Evolutionary conservation across 192 early-diverging fungal species (phyloP).

Genomic region (Chytriomyces sp.): DNA sequence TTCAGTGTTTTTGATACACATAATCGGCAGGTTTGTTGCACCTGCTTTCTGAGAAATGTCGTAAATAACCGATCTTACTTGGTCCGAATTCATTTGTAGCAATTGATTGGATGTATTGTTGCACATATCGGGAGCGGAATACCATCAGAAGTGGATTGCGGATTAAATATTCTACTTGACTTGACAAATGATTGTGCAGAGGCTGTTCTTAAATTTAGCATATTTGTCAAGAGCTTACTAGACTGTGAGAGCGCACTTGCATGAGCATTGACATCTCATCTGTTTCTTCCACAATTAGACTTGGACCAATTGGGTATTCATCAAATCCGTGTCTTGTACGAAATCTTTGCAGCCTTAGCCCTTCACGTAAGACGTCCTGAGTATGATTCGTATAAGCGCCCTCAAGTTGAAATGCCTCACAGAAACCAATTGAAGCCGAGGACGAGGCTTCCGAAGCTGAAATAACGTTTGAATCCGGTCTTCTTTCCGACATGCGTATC

Average conservation of each 20-base stretch:
- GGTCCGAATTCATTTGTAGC: no score
- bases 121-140: constrained; percentile 31
- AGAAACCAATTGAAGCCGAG: constrained; percentile 17
- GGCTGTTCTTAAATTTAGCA: constrained; percentile 19
- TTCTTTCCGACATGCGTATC: constrained; percentile 27
- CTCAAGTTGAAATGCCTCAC: no score
- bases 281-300: background rate
- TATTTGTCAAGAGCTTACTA: constrained; percentile 25
- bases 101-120: constrained; percentile 23
- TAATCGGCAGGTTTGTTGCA: background rate
- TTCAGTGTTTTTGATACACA: constrained; percentile 21
- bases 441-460: constrained; percentile 6
- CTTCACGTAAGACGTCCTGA: background rate
- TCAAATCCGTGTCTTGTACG: constrained; percentile 28
- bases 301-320: constrained; percentile 16
- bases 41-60: background rate
- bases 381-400: background rate
- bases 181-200: background rate
- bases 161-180: constrained; percentile 7
- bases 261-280: background rate
- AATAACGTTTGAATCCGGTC: constrained; percentile 28
- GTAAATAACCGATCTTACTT: background rate
- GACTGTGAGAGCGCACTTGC: constrained; percentile 16
- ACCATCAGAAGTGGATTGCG: constrained; percentile 23
- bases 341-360: constrained; percentile 21